These are phyloP conservation scores for Cladosporium sp. DNA, from an alignment of 2,329 filamentous ascomycete genomes.

Conservation along the genomic window DNA sequence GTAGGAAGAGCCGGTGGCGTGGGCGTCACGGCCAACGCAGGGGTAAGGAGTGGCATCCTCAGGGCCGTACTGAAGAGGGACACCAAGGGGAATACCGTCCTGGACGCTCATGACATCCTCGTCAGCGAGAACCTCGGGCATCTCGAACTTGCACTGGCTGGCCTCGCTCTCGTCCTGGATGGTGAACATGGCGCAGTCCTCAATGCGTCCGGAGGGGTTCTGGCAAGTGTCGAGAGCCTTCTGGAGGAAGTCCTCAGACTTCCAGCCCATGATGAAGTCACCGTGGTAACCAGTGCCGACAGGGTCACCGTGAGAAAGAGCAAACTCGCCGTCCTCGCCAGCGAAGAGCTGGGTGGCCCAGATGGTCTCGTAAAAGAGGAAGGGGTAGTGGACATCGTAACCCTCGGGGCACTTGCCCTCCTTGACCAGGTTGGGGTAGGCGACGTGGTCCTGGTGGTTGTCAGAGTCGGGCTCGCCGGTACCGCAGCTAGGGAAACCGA, in stretches of 20 bases:
- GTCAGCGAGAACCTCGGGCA: slow-evolving; percentile 49
- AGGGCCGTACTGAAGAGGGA: slow-evolving; percentile 45
- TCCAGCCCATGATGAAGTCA: slow-evolving; percentile 79
- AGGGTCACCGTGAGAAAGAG: slow-evolving; percentile 72
- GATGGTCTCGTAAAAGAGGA: slow-evolving; percentile 81
- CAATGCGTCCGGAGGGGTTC: slow-evolving; percentile 60
- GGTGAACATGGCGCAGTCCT: slow-evolving; percentile 71
- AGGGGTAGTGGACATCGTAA: slow-evolving; percentile 63
- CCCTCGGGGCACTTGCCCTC: slow-evolving; percentile 68
- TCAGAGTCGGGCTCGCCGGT: slow-evolving; percentile 59
- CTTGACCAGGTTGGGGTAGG: slow-evolving; percentile 73
- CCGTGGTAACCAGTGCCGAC: slow-evolving; percentile 69
- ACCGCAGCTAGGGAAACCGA: slow-evolving; percentile 90
- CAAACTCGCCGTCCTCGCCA: slow-evolving; percentile 61
- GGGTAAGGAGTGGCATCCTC: slow-evolving; percentile 35
- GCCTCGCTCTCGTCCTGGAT: slow-evolving; percentile 57
- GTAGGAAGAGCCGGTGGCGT: background rate
- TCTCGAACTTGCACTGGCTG: slow-evolving; percentile 56
- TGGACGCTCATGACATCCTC: slow-evolving; percentile 59
- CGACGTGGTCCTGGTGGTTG: slow-evolving; percentile 62
- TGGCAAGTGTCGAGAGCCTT: slow-evolving; percentile 71
- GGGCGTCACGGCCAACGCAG: slow-evolving; percentile 20
- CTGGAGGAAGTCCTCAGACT: slow-evolving; percentile 59
- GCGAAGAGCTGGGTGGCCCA: slow-evolving; percentile 67
- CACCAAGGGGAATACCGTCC: slow-evolving; percentile 61